These are phyloP conservation scores for Arxiozyma slooffiae DNA, from an alignment of 1,139 yeast species.

Conservation along the genomic window DNA sequence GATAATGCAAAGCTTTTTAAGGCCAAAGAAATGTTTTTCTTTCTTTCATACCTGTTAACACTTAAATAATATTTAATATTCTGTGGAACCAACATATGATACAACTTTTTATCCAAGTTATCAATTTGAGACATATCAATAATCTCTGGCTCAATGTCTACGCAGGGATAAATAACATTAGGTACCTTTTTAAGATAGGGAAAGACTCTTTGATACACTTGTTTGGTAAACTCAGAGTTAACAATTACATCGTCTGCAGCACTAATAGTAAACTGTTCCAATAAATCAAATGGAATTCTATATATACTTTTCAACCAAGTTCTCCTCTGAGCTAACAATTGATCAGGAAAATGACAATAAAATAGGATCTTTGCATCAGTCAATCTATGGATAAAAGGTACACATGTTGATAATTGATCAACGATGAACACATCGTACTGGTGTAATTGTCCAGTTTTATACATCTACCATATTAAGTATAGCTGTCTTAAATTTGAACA, in stretches of 20 bases:
- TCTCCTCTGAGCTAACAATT: slow-evolving; percentile 54
- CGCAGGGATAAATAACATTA: slow-evolving; percentile 84
- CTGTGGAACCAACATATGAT: slow-evolving; percentile 13
- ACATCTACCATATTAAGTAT: slow-evolving; percentile 46
- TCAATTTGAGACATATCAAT: slow-evolving; percentile 8
- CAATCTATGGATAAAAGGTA: slow-evolving; percentile 60
- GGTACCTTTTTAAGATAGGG: slow-evolving; percentile 36
- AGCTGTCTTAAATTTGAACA: slow-evolving; percentile 82
- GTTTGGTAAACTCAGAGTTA: slow-evolving; percentile 73
- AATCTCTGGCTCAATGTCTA: slow-evolving; percentile 33
- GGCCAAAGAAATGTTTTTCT: slow-evolving; percentile 75
- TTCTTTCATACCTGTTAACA: slow-evolving; percentile 78
- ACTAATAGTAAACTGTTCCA: slow-evolving; percentile 75
- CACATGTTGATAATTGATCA: slow-evolving; percentile 80
- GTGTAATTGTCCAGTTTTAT: slow-evolving; percentile 39
- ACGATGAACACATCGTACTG: slow-evolving; percentile 65
- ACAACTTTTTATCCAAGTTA: slow-evolving; percentile 17
- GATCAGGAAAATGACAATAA: slow-evolving; percentile 96
- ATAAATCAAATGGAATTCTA: slow-evolving; percentile 68
- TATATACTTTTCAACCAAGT: slow-evolving; percentile 52
- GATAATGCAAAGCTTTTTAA: slow-evolving; percentile 48
- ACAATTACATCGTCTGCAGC: slow-evolving; percentile 74
- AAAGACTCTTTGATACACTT: slow-evolving; percentile 60
- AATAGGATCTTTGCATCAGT: slow-evolving; percentile 44
- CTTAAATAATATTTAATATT: slow-evolving; percentile 45